Evolutionary conservation across 192 early-diverging fungal genomes (phyloP).

Genomic region (Coemansia sp.): DNA sequence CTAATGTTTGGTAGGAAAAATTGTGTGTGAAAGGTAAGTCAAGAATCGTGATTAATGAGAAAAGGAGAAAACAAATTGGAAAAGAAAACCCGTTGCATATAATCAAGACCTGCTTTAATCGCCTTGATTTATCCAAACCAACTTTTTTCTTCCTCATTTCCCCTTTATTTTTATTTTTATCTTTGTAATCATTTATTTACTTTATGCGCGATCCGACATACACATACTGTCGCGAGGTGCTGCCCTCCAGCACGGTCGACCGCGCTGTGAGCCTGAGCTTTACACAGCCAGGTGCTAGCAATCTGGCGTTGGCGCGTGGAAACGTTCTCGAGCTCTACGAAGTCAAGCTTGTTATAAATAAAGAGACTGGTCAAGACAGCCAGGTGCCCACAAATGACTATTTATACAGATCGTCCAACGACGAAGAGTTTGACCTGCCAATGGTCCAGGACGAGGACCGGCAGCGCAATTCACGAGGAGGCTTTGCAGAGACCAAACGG

Average conservation of each 20-base stretch:
- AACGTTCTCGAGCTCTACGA: slow-evolving; percentile 50
- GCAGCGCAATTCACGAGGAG: slow-evolving; percentile 2
- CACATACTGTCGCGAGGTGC: slow-evolving; percentile 52
- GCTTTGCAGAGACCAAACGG: slow-evolving; percentile 18
- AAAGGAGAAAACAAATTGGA: too few species aligned
- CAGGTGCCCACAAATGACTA: slow-evolving; percentile 34
- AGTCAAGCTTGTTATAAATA: slow-evolving; percentile 30
- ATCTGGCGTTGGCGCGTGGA: slow-evolving; percentile 50
- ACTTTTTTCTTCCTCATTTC: neutral
- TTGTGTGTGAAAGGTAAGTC: too few species aligned
- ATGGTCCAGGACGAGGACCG: slow-evolving; percentile 32
- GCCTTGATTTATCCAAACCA: neutral
- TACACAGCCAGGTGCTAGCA: slow-evolving; percentile 32
- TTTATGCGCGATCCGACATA: slow-evolving; percentile 50
- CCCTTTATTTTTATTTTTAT: neutral
- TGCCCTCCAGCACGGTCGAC: slow-evolving; percentile 46
- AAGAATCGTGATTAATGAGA: too few species aligned
- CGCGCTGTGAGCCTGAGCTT: slow-evolving; percentile 44
- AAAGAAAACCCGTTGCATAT: too few species aligned
- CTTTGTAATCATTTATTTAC: neutral
- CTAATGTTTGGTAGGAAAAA: too few species aligned
- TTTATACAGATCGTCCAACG: slow-evolving; percentile 16
- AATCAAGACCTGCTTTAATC: too few species aligned
- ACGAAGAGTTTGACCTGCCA: slow-evolving; percentile 39
- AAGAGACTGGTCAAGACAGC: slow-evolving; percentile 11